phyloP scores from a whole-genome alignment of 1,284 basidiomycete species.

The Cutaneotrichosporon daszewskae region DNA sequence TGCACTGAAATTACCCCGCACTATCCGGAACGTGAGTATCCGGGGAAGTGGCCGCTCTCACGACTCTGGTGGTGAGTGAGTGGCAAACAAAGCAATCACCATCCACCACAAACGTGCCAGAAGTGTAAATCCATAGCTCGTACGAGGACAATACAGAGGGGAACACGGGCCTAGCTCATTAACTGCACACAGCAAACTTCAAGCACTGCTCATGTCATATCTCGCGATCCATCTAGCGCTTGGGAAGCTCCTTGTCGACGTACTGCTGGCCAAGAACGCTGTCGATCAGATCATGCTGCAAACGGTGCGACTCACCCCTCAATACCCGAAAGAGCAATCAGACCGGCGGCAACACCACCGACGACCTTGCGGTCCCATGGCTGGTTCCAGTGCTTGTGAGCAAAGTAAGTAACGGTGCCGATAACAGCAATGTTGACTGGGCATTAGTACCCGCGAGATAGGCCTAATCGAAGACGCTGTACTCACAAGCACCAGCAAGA shows the following conservation, averaged over 20 bases:
- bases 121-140: constrained; percentile 1
- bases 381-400: constrained; percentile 63
- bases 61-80: too few relatives aligned
- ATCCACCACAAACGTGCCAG: too few relatives aligned
- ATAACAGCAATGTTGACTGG: constrained; percentile 65
- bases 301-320: constrained; percentile 57
- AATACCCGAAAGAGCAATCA: constrained; percentile 60
- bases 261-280: constrained; percentile 39
- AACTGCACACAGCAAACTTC: too few relatives aligned
- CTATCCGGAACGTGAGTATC: too few relatives aligned
- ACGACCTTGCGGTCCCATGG: constrained; percentile 68
- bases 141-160: background rate
- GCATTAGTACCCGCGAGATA: constrained; percentile 3
- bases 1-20: too few relatives aligned
- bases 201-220: too few relatives aligned
- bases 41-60: too few relatives aligned
- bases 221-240: too few relatives aligned
- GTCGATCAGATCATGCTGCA: background rate
- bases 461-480: too few relatives aligned
- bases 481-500: constrained; percentile 59
- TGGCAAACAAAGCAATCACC: too few relatives aligned
- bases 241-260: constrained; percentile 36
- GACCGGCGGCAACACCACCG: constrained; percentile 59
- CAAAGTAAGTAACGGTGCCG: constrained; percentile 62
- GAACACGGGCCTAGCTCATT: background rate